Base-by-base conservation (phyloP, 257 asterid genomes). In the Paulownia fortunei region DNA sequence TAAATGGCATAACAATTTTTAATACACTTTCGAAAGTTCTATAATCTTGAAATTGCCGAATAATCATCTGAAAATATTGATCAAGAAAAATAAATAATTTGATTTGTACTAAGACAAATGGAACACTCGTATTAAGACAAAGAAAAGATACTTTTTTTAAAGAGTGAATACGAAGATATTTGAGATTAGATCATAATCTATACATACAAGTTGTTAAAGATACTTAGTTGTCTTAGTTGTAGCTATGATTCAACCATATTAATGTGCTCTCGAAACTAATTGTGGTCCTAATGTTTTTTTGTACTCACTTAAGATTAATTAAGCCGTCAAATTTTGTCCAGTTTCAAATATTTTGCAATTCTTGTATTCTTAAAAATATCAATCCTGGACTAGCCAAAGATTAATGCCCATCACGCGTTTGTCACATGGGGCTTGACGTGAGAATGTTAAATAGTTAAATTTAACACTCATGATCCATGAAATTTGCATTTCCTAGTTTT, bases 221-320 rank as follows among this genome's bases (percentile, higher is more conserved):
- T 30, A 70, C 46, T 39, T 13, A 70, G 15, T 15, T 27, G 16
- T 74, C 44, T 62, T 62, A 26, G 42, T 46, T 68, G 16, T 11
- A 32, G 30, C 7, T 13, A 8, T 19, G 52, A 37, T 49, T 19
- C 24, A 49, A 24, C 11, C 23, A 26, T 12, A 52, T 19, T 32
- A 73, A 58, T n/a, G n/a, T n/a, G n/a, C n/a, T n/a, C n/a, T n/a
- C n/a, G n/a, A n/a, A n/a, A n/a, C n/a, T n/a, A n/a, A n/a, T n/a
- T 58, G 55, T 63, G 65, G 80, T 32, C 73, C 80, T n/a, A 64
- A 46, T 62, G 12, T 9, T 74, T 41, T 8, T 23, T 8, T 69
- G 62, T 10, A 58, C 24, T n/a, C 1, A 49, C 16, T 71, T 18
- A 32, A 51, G 3, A 51, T 34, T 6, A 13, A 21, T 16, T 0